Conservation (phyloP, 2,329 filamentous ascomycete genomes). For the Tolypocladium tundrense region DNA sequence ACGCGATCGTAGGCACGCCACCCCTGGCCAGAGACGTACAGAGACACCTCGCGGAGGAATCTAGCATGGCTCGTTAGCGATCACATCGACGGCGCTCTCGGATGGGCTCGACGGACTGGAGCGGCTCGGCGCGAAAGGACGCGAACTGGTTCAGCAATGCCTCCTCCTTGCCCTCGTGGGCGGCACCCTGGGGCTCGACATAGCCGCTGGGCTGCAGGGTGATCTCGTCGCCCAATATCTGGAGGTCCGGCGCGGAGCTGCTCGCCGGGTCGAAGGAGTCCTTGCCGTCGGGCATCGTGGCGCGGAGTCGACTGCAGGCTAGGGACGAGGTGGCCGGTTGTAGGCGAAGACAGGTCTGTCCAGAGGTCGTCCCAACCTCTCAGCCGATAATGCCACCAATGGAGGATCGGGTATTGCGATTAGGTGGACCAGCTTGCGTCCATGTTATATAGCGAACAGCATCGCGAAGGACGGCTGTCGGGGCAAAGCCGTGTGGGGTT, state of each 20-base stretch:
- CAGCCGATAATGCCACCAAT: background rate
- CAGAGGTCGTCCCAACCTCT: background rate
- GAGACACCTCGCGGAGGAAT: constrained; percentile 85
- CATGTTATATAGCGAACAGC: background rate
- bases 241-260: constrained; percentile 59
- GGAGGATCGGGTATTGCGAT: background rate
- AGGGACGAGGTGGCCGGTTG: background rate
- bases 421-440: background rate
- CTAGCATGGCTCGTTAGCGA: constrained; percentile 29
- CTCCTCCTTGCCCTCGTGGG: constrained; percentile 49
- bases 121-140: constrained; percentile 64
- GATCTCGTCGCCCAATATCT: constrained; percentile 64
- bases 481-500: background rate
- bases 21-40: constrained; percentile 85
- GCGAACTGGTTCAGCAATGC: constrained; percentile 74
- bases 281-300: constrained; percentile 19
- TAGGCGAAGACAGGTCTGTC: background rate
- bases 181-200: constrained; percentile 37
- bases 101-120: constrained; percentile 25
- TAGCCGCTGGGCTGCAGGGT: constrained; percentile 66
- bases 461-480: background rate
- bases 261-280: constrained; percentile 17
- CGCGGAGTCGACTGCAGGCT: background rate
- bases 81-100: too few species aligned
- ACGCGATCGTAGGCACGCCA: constrained; percentile 91